Percentiles rank a stretch among this genome's conserved stretches.
Evolutionary conservation across 2,329 filamentous ascomycete genomes (phyloP).

Genomic region (Colletotrichum gigasporum): DNA sequence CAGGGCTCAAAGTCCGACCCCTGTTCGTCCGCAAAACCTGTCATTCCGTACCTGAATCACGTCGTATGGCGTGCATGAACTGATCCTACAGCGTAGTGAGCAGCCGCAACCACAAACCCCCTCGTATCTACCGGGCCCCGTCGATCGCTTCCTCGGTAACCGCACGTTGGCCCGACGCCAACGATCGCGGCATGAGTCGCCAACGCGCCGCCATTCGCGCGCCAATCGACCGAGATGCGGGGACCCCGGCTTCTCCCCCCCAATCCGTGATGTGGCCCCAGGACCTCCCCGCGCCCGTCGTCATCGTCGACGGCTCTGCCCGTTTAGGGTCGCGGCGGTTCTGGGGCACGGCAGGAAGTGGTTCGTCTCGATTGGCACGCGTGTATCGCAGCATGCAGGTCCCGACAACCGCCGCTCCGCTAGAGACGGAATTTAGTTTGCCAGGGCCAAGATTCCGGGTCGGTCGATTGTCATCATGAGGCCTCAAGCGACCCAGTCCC

Average conservation of each 20-base stretch:
- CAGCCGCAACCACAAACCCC: too few species aligned
- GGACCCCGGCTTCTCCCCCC: constrained; percentile 1
- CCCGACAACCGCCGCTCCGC: background rate
- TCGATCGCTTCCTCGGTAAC: background rate
- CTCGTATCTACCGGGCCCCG: too few species aligned
- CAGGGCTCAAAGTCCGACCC: too few species aligned
- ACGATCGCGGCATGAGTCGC: background rate
- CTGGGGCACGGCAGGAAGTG: background rate
- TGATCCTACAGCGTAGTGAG: too few species aligned
- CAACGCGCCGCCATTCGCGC: constrained; percentile 13
- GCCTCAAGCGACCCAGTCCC: background rate
- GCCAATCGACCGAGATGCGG: constrained; percentile 23
- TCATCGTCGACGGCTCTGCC: constrained; percentile 8
- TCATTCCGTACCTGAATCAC: too few species aligned
- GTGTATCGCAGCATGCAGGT: constrained; percentile 5
- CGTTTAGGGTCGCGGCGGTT: background rate
- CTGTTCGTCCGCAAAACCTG: too few species aligned
- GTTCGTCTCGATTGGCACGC: constrained; percentile 13
- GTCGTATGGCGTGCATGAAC: too few species aligned
- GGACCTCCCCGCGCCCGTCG: background rate
- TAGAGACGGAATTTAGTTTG: background rate
- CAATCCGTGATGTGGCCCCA: background rate
- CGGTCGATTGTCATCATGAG: background rate
- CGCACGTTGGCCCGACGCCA: background rate
- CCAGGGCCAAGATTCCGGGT: background rate